phyloP scores from a whole-genome alignment of 2,329 filamentous ascomycete genomes.

The Atkinsonella texensis region DNA sequence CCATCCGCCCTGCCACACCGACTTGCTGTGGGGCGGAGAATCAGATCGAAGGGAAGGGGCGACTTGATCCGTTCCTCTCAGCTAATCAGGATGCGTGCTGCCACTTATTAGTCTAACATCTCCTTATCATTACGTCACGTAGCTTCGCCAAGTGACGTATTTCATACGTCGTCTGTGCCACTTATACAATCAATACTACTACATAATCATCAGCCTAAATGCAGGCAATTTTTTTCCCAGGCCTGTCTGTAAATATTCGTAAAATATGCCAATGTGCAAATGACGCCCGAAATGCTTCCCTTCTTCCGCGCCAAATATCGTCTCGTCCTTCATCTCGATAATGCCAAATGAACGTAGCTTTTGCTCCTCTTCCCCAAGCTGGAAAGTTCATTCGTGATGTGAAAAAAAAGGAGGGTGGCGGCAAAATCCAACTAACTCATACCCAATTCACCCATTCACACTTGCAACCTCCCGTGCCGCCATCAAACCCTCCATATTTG shows the following conservation, averaged over 20 bases:
- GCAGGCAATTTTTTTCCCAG: neutral
- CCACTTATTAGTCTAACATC: too few relatives aligned
- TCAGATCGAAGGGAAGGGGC: too few relatives aligned
- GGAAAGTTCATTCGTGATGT: neutral
- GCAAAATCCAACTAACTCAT: neutral
- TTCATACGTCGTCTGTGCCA: too few relatives aligned
- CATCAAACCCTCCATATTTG: conserved; percentile 48
- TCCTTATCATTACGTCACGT: too few relatives aligned
- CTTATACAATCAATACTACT: too few relatives aligned
- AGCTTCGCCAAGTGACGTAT: too few relatives aligned
- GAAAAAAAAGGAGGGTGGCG: neutral
- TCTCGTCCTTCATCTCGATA: neutral
- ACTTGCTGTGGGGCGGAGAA: too few relatives aligned
- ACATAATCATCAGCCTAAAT: too few relatives aligned
- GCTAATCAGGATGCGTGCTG: too few relatives aligned
- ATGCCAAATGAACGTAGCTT: too few relatives aligned
- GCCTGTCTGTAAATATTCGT: neutral
- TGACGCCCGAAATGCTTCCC: neutral
- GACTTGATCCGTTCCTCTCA: too few relatives aligned
- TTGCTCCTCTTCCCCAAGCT: neutral
- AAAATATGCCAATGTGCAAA: neutral
- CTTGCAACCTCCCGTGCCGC: conserved; percentile 49
- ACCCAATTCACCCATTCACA: conserved; percentile 49
- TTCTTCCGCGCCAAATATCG: neutral
- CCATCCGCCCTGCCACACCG: too few relatives aligned